Percentiles rank a stretch among this genome's conserved stretches.
phyloP scores from a whole-genome alignment of 768 basidiomycete species.

The Lactarius evosmus region DNA sequence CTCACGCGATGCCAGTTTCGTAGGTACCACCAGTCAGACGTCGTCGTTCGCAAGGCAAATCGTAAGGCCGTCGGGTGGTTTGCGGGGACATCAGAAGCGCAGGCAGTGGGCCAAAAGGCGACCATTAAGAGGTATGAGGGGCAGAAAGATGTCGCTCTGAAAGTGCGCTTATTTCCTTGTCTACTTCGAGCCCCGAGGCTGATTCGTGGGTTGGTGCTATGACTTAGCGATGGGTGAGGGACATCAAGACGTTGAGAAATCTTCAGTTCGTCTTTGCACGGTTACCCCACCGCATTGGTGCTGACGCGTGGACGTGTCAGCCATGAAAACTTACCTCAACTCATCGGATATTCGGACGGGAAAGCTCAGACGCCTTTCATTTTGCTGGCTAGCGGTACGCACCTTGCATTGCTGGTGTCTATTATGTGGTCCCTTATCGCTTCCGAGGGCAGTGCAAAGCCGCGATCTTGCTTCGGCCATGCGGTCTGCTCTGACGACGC shows the following conservation, averaged over 20 bases:
- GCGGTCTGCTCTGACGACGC: conserved; percentile 20
- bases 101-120: conserved; percentile 40
- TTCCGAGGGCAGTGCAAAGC: conserved; percentile 17
- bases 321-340: conserved; percentile 52
- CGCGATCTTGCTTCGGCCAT: conserved; percentile 24
- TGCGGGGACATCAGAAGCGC: conserved; percentile 42
- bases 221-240: conserved; percentile 45
- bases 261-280: conserved; percentile 40
- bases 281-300: background rate
- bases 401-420: background rate
- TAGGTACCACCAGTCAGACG: conserved; percentile 50
- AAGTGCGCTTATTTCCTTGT: conserved; percentile 29
- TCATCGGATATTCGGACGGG: conserved; percentile 48
- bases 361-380: conserved; percentile 49
- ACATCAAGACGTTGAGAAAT: conserved; percentile 49
- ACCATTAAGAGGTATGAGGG: conserved; percentile 48
- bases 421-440: background rate
- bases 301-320: conserved; percentile 30
- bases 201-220: background rate
- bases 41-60: conserved; percentile 37
- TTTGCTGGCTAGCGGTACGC: conserved; percentile 46
- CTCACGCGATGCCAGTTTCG: conserved; percentile 38
- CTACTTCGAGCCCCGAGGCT: background rate
- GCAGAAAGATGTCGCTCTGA: conserved; percentile 34
- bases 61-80: conserved; percentile 43